These are phyloP conservation scores for Aspergillus biplanus DNA, from an alignment of 495 filamentous ascomycete species.

Conservation along the genomic window DNA sequence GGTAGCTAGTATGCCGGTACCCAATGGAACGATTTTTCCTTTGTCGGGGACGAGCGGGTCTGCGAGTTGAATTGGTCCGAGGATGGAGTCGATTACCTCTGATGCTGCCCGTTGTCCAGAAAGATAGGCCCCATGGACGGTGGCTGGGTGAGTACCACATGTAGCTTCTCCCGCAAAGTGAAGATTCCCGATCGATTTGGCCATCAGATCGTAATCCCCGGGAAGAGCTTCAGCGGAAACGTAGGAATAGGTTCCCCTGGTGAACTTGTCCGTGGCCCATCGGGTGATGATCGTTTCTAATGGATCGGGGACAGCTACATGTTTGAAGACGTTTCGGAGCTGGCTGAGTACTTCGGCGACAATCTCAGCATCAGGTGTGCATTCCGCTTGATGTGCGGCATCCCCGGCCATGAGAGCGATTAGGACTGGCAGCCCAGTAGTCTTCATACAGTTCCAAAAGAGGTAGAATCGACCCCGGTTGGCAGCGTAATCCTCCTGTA, in stretches of 20 bases:
- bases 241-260: constrained; percentile 91
- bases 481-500: constrained; percentile 63
- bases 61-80: constrained; percentile 80
- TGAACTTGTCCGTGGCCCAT: constrained; percentile 88
- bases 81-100: constrained; percentile 75
- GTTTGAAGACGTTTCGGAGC: constrained; percentile 67
- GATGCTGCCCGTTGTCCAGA: constrained; percentile 87
- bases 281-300: constrained; percentile 90
- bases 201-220: constrained; percentile 94
- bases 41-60: constrained; percentile 75
- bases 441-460: constrained; percentile 94
- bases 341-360: constrained; percentile 78
- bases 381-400: constrained; percentile 86
- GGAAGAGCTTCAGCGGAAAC: constrained; percentile 77
- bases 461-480: constrained; percentile 88
- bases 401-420: constrained; percentile 96
- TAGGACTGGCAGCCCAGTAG: constrained; percentile 82
- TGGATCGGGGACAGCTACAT: constrained; percentile 69
- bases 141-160: constrained; percentile 92
- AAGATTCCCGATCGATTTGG: constrained; percentile 79
- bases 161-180: constrained; percentile 98
- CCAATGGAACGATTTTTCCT: constrained; percentile 24
- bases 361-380: constrained; percentile 69
- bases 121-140: constrained; percentile 95
- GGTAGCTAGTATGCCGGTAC: constrained; percentile 8